Evolutionary conservation across 2,329 filamentous ascomycete species (phyloP).

Genomic region (Hymenoscyphus salicellus): DNA sequence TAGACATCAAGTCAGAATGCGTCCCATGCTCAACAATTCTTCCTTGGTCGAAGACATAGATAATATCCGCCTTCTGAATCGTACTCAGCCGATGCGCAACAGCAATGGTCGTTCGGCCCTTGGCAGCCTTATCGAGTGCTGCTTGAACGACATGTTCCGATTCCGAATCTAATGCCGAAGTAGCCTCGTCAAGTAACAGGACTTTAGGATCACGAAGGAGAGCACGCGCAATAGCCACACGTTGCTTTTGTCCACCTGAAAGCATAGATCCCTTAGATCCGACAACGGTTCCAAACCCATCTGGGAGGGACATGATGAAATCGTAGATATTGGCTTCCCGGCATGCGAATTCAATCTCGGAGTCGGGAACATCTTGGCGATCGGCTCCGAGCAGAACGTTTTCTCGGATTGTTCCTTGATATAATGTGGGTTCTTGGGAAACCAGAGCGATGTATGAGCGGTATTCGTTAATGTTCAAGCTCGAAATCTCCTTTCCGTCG

Average conservation of each 20-base stretch:
- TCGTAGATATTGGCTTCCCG: conserved; percentile 90
- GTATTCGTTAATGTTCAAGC: conserved; percentile 82
- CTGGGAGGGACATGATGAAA: conserved; percentile 81
- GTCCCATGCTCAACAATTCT: conserved; percentile 80
- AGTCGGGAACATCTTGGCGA: conserved; percentile 65
- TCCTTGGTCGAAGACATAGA: conserved; percentile 94
- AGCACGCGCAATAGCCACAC: conserved; percentile 84
- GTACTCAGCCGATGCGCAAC: conserved; percentile 90
- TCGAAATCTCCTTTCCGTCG: conserved; percentile 78
- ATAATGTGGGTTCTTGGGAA: conserved; percentile 89
- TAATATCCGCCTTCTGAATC: conserved; percentile 90
- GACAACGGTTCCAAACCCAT: conserved; percentile 81
- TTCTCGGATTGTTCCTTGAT: conserved; percentile 86
- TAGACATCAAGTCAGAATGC: conserved; percentile 68
- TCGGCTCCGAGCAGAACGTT: conserved; percentile 81
- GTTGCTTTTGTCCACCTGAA: conserved; percentile 90
- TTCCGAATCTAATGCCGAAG: conserved; percentile 72
- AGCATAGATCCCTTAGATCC: conserved; percentile 83
- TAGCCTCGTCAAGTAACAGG: conserved; percentile 78
- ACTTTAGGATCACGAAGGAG: conserved; percentile 88
- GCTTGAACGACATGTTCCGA: conserved; percentile 78
- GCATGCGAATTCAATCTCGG: conserved; percentile 73
- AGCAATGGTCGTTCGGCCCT: conserved; percentile 85
- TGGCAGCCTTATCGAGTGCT: conserved; percentile 76
- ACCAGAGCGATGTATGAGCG: conserved; percentile 81